Base-by-base conservation (phyloP, 1,284 basidiomycete genomes). In the Sporisorium graminicola region DNA sequence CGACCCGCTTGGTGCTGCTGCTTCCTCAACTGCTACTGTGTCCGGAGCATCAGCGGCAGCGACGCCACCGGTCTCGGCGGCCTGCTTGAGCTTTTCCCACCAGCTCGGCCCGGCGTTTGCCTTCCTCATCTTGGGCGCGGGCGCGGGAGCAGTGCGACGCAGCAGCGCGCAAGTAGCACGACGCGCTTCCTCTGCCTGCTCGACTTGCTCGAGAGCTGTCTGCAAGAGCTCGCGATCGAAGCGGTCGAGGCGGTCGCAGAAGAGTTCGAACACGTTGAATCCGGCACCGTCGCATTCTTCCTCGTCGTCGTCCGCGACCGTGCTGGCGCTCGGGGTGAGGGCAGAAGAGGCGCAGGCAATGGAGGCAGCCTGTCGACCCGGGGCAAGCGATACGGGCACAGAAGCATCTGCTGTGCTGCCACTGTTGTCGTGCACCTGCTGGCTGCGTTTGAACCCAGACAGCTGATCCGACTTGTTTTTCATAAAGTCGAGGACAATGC, bases 401-500 rank as follows among this genome's bases (percentile, higher is more conserved):
- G 42, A 10, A 24, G 42, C 33, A 20, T 40, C 42, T 33, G 40
- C 13, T 10, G 46, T 43, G 40, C 40, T n/a, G 24, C 29, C 29
- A n/a, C 8, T 40, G 16, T 26, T 43, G 14, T 33, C 26, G 27
- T 59, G 56, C 40, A 73, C 29, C 35, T 70, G 58, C 46, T 70
- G 58, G 22, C 44, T 61, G 22, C 72, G 65, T 44, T 86, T 84
- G 80, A 87, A 88, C 3, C 87, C 87, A 1, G 86, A 87, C 5
- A 87, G 79, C 60, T 88, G 87, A 26, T 87, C 86, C 0, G 85
- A 74, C 44, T 84, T 82, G 74, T 87, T 79, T 50, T 84, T 83
- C 81, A 88, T 85, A 67, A 88, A 88, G 49, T 80, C 77, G 16
- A 88, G 78, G 37, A 87, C 87, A 26, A 78, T 67, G 3, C 80